A percentile compares a stretch with the other conserved stretches of the same genome.
These are phyloP conservation scores for Saccharomycopsis phalli DNA, from an alignment of 1,139 yeast species.

Conservation along the genomic window DNA sequence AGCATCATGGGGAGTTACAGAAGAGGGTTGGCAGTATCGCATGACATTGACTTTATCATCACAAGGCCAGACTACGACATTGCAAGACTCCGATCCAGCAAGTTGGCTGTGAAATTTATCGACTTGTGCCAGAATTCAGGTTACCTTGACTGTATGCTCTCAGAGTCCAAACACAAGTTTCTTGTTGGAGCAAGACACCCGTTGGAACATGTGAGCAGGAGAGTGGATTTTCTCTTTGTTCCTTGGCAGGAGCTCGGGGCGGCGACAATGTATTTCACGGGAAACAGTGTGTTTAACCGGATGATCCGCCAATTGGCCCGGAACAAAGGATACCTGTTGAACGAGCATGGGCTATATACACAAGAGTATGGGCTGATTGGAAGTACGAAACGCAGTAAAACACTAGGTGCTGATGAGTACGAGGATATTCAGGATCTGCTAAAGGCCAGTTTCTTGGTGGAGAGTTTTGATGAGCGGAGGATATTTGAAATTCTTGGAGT, in stretches of 20 bases:
- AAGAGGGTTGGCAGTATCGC: conserved; percentile 40
- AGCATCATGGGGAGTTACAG: conserved; percentile 50
- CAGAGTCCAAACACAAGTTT: conserved; percentile 20
- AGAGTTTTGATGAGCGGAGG: conserved; percentile 37
- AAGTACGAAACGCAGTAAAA: conserved; percentile 4
- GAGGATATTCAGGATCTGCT: conserved; percentile 18
- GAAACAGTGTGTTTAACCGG: conserved; percentile 49
- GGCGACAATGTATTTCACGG: conserved; percentile 47
- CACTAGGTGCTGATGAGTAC: conserved; percentile 16
- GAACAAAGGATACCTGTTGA: conserved; percentile 37
- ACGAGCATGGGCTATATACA: conserved; percentile 40
- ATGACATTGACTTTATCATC: conserved; percentile 53
- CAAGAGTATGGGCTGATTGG: conserved; percentile 1
- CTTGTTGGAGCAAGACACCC: conserved; percentile 21
- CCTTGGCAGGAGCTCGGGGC: conserved; percentile 46
- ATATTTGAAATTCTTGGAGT: conserved; percentile 42
- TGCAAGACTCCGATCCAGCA: conserved; percentile 24
- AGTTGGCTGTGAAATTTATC: conserved; percentile 26
- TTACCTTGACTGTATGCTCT: conserved; percentile 30
- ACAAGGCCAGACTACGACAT: conserved; percentile 32
- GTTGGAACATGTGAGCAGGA: conserved; percentile 35
- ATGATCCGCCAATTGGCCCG: conserved; percentile 39
- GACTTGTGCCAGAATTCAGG: conserved; percentile 25
- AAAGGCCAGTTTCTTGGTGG: conserved; percentile 29
- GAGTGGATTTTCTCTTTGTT: conserved; percentile 48